Evolutionary conservation across 1,139 yeast genomes (phyloP), one percentile per base, ranked within the genome.

Genomic region (Suhomyces chickasaworum): DNA sequence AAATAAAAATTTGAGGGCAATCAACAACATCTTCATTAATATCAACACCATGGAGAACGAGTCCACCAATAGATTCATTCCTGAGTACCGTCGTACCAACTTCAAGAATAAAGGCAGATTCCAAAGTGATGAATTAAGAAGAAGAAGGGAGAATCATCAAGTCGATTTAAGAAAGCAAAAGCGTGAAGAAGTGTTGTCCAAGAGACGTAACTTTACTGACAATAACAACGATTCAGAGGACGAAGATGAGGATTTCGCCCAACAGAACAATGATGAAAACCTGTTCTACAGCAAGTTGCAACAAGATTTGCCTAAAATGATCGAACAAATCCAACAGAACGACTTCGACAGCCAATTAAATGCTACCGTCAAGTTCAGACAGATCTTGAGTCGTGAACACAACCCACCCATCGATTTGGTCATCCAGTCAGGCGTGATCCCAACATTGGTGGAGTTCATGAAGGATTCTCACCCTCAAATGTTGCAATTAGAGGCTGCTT

Each of bases 381-480:
- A 93, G 70, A 84, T 91, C 46, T 77, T 93, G 59, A 89, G 97
- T 44, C 86, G 95, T 64, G 99, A 93, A 69, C 89, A 86, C 66
- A 89, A 90, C 66, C 99, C 99, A n/a, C 99, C 99, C 44, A 93
- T 93, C 60, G 95, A 90, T 67, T 77, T 88, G 53, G 98, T 95
- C 44, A 91, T 95, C 56, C 86, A 89, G 63, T 79, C 91, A 48
- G 98, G 98, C 37, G 97, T 91, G 31, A 95, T 93, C 44, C 95
- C 97, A 46, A 83, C 84, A 46, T 81, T 93, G 66, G 97, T 95
- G 45, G 84, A 82, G 59, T 90, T 91, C 60, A 86, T 93, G 89
- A 73, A 76, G 51, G 83, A 85, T 45, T 79, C 81, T 43, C 89
- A 85, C 64, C 88, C 90, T 4, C 91, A 89, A 60, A 82, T 87